Conservation (phyloP, 2,329 filamentous ascomycete genomes). For the Sporothrix variecibatus region DNA sequence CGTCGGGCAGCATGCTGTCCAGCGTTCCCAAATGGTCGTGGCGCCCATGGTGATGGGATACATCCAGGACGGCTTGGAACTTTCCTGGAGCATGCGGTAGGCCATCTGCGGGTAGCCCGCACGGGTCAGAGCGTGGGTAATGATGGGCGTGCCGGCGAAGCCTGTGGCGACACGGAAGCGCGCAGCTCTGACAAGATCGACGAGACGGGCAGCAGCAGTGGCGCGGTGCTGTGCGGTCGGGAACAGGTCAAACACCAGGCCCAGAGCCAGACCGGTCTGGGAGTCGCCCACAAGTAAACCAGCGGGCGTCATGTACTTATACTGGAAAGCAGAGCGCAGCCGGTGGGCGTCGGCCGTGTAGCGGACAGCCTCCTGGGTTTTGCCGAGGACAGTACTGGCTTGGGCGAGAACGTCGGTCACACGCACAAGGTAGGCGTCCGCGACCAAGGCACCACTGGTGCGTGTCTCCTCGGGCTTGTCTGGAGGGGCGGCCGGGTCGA, state of each 20-base stretch:
- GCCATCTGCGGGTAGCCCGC: slow-evolving; percentile 23
- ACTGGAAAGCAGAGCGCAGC: slow-evolving; percentile 34
- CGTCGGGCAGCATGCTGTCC: slow-evolving; percentile 36
- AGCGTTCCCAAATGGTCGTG: slow-evolving; percentile 44
- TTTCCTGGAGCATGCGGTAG: slow-evolving; percentile 43
- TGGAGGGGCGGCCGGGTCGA: slow-evolving; percentile 44
- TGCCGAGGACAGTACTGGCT: slow-evolving; percentile 34
- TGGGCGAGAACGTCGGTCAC: slow-evolving; percentile 37
- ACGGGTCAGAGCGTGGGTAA: slow-evolving; percentile 29
- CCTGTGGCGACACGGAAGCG: slow-evolving; percentile 34
- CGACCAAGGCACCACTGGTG: slow-evolving; percentile 41
- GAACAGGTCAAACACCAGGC: slow-evolving; percentile 34
- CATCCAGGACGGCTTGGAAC: slow-evolving; percentile 41
- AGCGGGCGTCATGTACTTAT: slow-evolving; percentile 34
- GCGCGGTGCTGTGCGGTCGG: not conserved
- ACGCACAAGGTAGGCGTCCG: slow-evolving; percentile 43
- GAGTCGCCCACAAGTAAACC: slow-evolving; percentile 34
- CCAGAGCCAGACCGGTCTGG: slow-evolving; percentile 37
- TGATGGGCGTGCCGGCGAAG: slow-evolving; percentile 35
- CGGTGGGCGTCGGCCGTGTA: slow-evolving; percentile 32
- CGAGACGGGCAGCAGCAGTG: slow-evolving; percentile 14
- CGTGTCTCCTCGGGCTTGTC: slow-evolving; percentile 38
- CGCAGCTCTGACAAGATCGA: slow-evolving; percentile 22
- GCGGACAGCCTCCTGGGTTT: slow-evolving; percentile 28
- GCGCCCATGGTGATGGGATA: slow-evolving; percentile 44